Percentiles rank a stretch among this genome's conserved stretches.
Conservation (phyloP, 306 rosid genomes). For the Elaeagnus macrophylla region DNA sequence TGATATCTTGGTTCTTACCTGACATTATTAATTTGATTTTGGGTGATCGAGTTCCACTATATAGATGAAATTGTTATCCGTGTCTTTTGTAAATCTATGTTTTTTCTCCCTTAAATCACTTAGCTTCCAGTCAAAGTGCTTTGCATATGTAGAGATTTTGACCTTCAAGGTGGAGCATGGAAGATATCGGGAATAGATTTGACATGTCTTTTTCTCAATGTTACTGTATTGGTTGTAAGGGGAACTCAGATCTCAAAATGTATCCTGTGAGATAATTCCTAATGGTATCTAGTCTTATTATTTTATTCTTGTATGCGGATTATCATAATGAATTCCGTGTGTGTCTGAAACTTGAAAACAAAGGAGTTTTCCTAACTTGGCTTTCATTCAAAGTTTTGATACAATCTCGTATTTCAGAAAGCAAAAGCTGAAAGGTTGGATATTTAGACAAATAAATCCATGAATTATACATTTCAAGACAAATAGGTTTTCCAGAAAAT, state of each 20-base stretch:
- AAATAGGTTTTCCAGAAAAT: not conserved
- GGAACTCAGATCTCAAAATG: too few species aligned
- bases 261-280: not conserved
- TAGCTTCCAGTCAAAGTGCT: conserved; percentile 8
- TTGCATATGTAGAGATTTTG: not conserved
- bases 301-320: too few species aligned
- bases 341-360: too few species aligned
- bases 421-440: too few species aligned
- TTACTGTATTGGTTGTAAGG: not conserved
- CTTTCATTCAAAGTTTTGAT: too few species aligned
- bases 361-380: too few species aligned
- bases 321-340: too few species aligned
- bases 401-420: too few species aligned
- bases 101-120: not conserved
- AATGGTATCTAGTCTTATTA: not conserved
- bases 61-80: not conserved
- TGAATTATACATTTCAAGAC: not conserved
- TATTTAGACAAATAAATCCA: too few species aligned
- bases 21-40: conserved; percentile 4
- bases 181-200: not conserved
- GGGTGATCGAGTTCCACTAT: conserved; percentile 5
- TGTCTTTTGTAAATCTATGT: not conserved
- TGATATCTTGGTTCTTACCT: not conserved
- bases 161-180: not conserved
- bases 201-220: too few species aligned